Conservation (phyloP, 108 stramenopile genomes). For the Cylindrotheca closterium region DNA sequence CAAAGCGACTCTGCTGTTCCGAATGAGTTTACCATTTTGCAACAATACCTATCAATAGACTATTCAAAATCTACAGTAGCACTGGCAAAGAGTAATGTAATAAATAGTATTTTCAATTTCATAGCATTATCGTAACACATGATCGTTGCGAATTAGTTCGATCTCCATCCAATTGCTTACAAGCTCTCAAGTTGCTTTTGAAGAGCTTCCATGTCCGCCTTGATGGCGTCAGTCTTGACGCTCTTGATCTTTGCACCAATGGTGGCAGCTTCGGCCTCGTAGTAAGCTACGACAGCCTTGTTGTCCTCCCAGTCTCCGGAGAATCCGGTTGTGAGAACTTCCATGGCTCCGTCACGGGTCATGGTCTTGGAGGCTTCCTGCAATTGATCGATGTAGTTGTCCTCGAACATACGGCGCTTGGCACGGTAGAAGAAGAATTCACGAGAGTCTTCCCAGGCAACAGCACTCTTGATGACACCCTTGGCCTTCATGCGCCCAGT, state of each 20-base stretch:
- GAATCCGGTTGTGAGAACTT: constrained; percentile 44
- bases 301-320: constrained; percentile 76
- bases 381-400: constrained; percentile 71
- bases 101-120: too few relatives aligned
- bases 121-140: too few relatives aligned
- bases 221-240: constrained; percentile 62
- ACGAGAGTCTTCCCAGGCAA: constrained; percentile 90
- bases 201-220: constrained; percentile 78
- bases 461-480: constrained; percentile 91
- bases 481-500: constrained; percentile 99
- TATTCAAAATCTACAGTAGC: too few relatives aligned
- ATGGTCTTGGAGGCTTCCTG: constrained; percentile 52
- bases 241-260: constrained; percentile 59
- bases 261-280: constrained; percentile 46
- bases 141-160: too few relatives aligned
- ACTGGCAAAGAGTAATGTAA: too few relatives aligned
- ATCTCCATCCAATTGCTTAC: too few relatives aligned
- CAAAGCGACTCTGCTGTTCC: too few relatives aligned
- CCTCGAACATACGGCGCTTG: constrained; percentile 91
- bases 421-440: constrained; percentile 95
- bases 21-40: too few relatives aligned
- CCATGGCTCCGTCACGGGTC: constrained; percentile 48
- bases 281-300: constrained; percentile 70
- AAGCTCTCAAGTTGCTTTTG: constrained; percentile 44
- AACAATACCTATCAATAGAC: too few relatives aligned